Evolutionary conservation across 768 basidiomycete species (phyloP), one percentile per base, ranked within the genome.

Genomic region (Russula compacta): DNA sequence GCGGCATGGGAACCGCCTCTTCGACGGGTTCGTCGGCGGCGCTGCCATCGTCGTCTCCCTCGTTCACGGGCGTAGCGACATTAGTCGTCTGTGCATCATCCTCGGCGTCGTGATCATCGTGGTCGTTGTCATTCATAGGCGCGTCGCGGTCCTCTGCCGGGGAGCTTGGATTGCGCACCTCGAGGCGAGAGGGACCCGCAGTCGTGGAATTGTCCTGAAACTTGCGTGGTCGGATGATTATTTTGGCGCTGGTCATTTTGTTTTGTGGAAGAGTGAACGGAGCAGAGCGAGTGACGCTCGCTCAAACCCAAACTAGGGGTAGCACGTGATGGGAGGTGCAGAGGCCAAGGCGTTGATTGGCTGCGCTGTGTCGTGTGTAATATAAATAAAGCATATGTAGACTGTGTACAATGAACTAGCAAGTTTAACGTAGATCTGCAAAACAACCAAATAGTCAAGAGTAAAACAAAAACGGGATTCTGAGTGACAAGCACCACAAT

Each of bases 221-320:
- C 29, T 53, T 58, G 39, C 61, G 64, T 24, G 64, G 62, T 35
- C 56, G 49, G 10, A 63, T 66, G 58, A 66, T 66, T 49, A 66
- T 66, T 43, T 66, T 66, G 2, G 64, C 65, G 39, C 64, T 65
- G 6, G 56, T 43, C 61, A 62, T 62, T 49, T 35, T 21, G n/a
- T 48, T 29, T 17, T 10, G 32, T 14, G 15, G 7, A 33, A 32
- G 29, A 6, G 12, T 2, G 38, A 11, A 6, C 14, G 38, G n/a
- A 47, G 7, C 12, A n/a, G 43, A 38, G 12, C 19, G 17, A 15
- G 4, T 6, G 7, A 33, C 21, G 9, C 14, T 38, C 14, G 47
- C 33, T 35, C 33, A 35, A 50, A 50, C 40, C 12, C 40, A 17
- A 43, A 17, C 6, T 11, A 6, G 43, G n/a, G 24, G 36, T 42